Conservation (phyloP, 306 rosid species). For the Aeschynomene evenia region DNA sequence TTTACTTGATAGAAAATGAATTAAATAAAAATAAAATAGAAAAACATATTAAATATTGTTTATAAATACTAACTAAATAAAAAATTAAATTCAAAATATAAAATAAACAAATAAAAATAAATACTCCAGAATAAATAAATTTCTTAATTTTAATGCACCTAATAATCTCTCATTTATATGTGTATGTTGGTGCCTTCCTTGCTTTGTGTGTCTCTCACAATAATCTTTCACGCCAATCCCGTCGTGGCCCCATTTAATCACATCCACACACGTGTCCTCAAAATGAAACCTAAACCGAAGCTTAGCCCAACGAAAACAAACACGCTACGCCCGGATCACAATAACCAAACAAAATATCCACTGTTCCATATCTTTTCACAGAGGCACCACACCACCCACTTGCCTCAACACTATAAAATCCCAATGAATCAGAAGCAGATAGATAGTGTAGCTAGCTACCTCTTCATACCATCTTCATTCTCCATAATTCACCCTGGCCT, state of each 20-base stretch:
- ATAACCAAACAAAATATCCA: background rate
- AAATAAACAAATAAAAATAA: no score
- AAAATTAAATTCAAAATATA: no score
- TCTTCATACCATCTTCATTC: background rate
- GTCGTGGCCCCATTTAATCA: background rate
- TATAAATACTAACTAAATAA: no score
- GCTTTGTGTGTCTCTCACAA: background rate
- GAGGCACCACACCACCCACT: background rate
- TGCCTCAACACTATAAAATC: background rate
- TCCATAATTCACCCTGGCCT: background rate
- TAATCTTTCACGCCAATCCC: background rate
- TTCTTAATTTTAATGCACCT: no score
- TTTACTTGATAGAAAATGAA: no score
- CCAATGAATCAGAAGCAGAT: background rate
- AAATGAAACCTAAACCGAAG: background rate
- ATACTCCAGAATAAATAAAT: no score
- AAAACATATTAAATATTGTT: no score
- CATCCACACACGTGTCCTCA: slow-evolving; percentile 10
- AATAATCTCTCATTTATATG: no score
- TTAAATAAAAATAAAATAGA: no score
- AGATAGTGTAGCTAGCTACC: background rate
- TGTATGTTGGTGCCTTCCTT: no score
- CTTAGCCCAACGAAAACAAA: background rate
- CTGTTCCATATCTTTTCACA: background rate
- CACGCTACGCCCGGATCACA: background rate